Evolutionary conservation across 2,329 filamentous ascomycete species (phyloP), one percentile per base, ranked within the genome.

Genomic region (Tolypocladium inflatum): DNA sequence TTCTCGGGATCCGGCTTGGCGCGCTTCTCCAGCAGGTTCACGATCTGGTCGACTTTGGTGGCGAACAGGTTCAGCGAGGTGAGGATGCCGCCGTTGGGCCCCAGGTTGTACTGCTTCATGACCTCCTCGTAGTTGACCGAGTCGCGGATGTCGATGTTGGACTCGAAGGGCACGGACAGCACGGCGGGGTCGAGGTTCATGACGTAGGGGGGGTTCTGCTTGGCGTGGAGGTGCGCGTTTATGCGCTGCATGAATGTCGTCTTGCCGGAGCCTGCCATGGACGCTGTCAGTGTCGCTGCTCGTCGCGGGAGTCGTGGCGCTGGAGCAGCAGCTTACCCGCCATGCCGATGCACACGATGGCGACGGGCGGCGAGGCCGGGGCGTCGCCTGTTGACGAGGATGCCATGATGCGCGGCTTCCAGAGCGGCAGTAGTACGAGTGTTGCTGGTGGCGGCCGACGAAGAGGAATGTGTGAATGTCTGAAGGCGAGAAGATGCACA

Each of bases 161-260:
- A 86, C 65, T 96, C 93, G 70, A 97, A 99, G 3, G 95, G 94
- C 8, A 97, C 89, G 64, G 88, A 90, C 68, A 92, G 83, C 10
- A 99, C 94, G 45, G 95, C 94, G 1, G 94, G 94, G 70, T 99
- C 94, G 62, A 99, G 88, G 74, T 99, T 99, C 70, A 99, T 86
- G 59, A 97, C 91, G 73, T 99, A 99, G 5, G 95, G 94, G 1
- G 91, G 86, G 21, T 87, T 83, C 59, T 87, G 84, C 67, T 92
- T 83, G 6, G 82, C 82, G 70, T 97, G 93, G 4, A 99, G 86
- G 71, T 99, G 83, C 1, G 93, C 88, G 73, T 97, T 97, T 68
- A 99, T 94, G 68, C 94, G 86, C 72, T 97, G 93, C 93, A 99
- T 97, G 71, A 99, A 99, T 0, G 95, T 99, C n/a, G 94, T 99